Evolutionary conservation across 306 rosid species (phyloP).

Genomic region (Corylus heterophylla): DNA sequence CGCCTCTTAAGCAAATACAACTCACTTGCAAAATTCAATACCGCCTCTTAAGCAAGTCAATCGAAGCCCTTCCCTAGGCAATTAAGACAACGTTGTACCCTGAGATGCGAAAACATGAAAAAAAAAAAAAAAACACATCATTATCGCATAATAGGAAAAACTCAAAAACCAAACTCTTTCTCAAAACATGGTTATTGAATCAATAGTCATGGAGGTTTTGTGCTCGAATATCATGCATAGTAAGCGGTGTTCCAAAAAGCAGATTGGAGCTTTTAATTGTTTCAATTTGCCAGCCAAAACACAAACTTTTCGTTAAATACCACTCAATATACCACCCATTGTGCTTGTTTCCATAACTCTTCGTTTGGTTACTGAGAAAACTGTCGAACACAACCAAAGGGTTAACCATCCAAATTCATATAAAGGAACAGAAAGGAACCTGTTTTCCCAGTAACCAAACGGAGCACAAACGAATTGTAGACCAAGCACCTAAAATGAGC

Average conservation of each 20-base stretch:
- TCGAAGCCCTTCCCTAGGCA: constrained; percentile 85
- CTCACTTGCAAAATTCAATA: constrained; percentile 2
- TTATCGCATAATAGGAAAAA: neutral
- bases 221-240: neutral
- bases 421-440: neutral
- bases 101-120: constrained; percentile 33
- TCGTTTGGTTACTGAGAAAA: neutral
- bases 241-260: neutral
- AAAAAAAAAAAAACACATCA: constrained; percentile 5
- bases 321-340: neutral
- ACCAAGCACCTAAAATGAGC: constrained; percentile 9
- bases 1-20: constrained; percentile 9
- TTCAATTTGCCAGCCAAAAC: neutral
- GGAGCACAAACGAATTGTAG: neutral
- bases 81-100: constrained; percentile 83
- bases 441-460: neutral
- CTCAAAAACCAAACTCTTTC: neutral
- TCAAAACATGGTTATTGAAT: neutral
- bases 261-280: neutral
- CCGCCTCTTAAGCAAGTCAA: constrained; percentile 26
- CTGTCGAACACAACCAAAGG: neutral
- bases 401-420: neutral
- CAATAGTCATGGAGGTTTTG: neutral
- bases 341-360: neutral
- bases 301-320: neutral